Evolutionary conservation across 805 yeast species (phyloP), one percentile per base, ranked within the genome.

Genomic region (Saccharomyces paradoxus): DNA sequence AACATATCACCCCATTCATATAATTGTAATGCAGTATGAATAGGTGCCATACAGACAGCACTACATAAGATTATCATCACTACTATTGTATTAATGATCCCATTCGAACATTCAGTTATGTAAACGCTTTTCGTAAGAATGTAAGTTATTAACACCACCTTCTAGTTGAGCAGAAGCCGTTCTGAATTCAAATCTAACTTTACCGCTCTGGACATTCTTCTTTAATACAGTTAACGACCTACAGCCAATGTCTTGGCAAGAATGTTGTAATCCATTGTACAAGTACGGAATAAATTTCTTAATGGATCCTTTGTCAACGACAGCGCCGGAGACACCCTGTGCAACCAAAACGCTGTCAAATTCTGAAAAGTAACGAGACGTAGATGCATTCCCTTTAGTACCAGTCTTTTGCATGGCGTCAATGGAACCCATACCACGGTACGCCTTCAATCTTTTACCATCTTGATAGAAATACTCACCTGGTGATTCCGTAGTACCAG

Each of bases 401-500:
- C 84, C 83, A 60, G 97, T 89, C 73, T 81, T 76, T 81, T 91
- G 92, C 98, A 92, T 92, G 63, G 99, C 99, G 74, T 92, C 99
- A 66, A 94, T 85, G 47, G 98, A 92, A 66, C 99, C 99, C 99
- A 94, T 94, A 78, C 99, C 99, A 78, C 99, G 86, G 82, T 94
- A 94, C 57, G 90, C 76, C 82, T 94, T 94, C 74, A 94, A 83
- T 77, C 99, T 87, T 26, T 26, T 26, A 26, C 27, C 27, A 26
- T 26, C 27, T 26, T 26, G 27, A 26, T 26, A 26, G 27, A 88
- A 94, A 80, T 91, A 94, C 68, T 88, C 91, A 76, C 99, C 99
- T 67, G 99, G 99, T 59, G 98, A 86, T 79, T 94, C 99, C 58
- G 94, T 76, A 57, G 99, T 94, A 77, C 99, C 99, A 58, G 99